Percentiles rank a stretch among this genome's conserved stretches.
phyloP scores from a whole-genome alignment of 2,329 filamentous ascomycete species.

The Bipolaris bicolor region DNA sequence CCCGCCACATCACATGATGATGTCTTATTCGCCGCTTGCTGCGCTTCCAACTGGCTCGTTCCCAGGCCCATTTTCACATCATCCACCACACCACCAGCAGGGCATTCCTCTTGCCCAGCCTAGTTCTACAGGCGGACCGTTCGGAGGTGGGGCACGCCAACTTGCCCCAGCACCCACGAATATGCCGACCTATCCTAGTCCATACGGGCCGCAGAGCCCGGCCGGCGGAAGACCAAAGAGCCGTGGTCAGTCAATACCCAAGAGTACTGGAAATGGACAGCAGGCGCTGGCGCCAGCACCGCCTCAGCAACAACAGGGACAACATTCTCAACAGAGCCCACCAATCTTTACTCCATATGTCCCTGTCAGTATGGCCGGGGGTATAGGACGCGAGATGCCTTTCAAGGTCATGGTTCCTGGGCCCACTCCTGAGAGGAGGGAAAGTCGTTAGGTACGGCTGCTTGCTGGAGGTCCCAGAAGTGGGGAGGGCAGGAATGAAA shows the following conservation, averaged over 20 bases:
- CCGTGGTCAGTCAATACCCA: slow-evolving; percentile 24
- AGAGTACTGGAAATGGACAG: slow-evolving; percentile 25
- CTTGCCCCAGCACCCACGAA: slow-evolving; percentile 35
- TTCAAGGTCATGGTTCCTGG: slow-evolving; percentile 44
- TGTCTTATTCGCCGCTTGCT: slow-evolving; percentile 37
- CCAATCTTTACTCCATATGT: slow-evolving; percentile 37
- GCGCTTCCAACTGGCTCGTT: slow-evolving; percentile 33
- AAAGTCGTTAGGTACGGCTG: slow-evolving; percentile 36
- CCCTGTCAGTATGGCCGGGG: slow-evolving; percentile 22
- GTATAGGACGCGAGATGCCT: slow-evolving; percentile 28
- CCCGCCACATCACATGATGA: slow-evolving; percentile 32
- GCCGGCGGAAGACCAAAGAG: slow-evolving; percentile 31
- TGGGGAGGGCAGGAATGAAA: background rate
- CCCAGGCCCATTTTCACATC: slow-evolving; percentile 13
- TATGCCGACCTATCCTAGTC: slow-evolving; percentile 34
- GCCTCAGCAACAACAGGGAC: slow-evolving; percentile 15
- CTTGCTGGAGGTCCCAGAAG: background rate
- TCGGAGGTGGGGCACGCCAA: slow-evolving; percentile 22
- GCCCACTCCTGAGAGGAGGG: slow-evolving; percentile 33
- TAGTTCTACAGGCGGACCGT: slow-evolving; percentile 14
- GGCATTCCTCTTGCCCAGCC: slow-evolving; percentile 17
- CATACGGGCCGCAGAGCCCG: slow-evolving; percentile 38
- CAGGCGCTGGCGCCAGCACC: slow-evolving; percentile 42
- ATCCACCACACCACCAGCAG: slow-evolving; percentile 21
- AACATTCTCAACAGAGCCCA: slow-evolving; percentile 10